Evolutionary conservation across 129 eudicot species (phyloP).

Genomic region (Oenanthe sinensis): DNA sequence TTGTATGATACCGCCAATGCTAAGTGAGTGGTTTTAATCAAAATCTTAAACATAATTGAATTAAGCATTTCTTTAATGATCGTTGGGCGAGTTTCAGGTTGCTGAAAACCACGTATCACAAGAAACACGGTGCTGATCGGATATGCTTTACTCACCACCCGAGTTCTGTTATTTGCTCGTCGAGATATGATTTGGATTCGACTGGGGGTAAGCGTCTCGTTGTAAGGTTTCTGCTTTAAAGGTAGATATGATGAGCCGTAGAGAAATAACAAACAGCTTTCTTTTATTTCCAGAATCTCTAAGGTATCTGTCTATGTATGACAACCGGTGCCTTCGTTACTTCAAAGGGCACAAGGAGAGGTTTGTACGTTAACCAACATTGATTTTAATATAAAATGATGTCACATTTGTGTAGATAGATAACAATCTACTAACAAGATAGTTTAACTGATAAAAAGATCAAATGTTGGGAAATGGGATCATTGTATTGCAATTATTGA

Average conservation of each 20-base stretch:
- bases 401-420: neutral
- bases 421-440: neutral
- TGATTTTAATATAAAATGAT: neutral
- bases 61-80: neutral
- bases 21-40: conserved; percentile 42
- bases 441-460: neutral
- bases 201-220: conserved; percentile 36
- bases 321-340: conserved; percentile 89
- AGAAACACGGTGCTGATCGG: conserved; percentile 92
- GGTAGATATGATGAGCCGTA: neutral
- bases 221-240: neutral
- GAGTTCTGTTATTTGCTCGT: conserved; percentile 81
- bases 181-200: conserved; percentile 59
- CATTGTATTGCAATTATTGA: neutral
- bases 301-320: conserved; percentile 90
- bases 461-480: neutral
- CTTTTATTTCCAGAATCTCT: conserved; percentile 45
- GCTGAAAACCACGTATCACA: conserved; percentile 84
- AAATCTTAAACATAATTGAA: neutral
- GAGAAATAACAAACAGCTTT: neutral
- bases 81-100: conserved; percentile 37
- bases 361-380: conserved; percentile 21
- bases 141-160: conserved; percentile 95
- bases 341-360: conserved; percentile 91
- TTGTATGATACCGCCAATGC: conserved; percentile 74